Evolutionary conservation across 176 grass and related monocot species (phyloP).

Genomic region (Areca catechu): DNA sequence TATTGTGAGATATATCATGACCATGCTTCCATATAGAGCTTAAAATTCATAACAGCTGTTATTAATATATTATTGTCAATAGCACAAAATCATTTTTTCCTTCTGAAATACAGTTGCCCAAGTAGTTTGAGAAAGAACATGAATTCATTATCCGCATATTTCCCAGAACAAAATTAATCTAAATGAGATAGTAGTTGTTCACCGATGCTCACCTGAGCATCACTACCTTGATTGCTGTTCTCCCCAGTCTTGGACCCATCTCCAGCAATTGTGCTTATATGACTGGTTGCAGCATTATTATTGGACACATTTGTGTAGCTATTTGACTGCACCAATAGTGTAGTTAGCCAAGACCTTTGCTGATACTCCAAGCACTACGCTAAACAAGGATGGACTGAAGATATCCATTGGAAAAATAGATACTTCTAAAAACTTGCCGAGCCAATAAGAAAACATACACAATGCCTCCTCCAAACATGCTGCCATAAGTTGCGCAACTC

Average conservation of each 20-base stretch:
- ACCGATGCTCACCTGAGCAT: conserved; percentile 49
- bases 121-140: not conserved
- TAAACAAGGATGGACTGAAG: too few relatives aligned
- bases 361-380: too few relatives aligned
- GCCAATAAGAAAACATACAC: conserved; percentile 44
- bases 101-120: not conserved
- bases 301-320: conserved; percentile 61
- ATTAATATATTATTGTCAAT: too few relatives aligned
- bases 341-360: too few relatives aligned
- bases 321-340: conserved; percentile 46
- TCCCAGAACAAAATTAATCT: too few relatives aligned
- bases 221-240: conserved; percentile 48
- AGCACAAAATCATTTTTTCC: not conserved
- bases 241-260: conserved; percentile 53
- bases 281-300: conserved; percentile 67
- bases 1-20: too few relatives aligned
- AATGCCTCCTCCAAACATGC: conserved; percentile 95
- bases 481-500: conserved; percentile 93
- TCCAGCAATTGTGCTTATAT: conserved; percentile 56
- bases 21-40: too few relatives aligned
- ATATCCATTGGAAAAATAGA: too few relatives aligned
- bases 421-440: not conserved
- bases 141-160: too few relatives aligned
- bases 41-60: too few relatives aligned
- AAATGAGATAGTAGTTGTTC: too few relatives aligned